These are phyloP conservation scores for Clonostachys rosea DNA, from an alignment of 2,329 filamentous ascomycete genomes.

Conservation along the genomic window DNA sequence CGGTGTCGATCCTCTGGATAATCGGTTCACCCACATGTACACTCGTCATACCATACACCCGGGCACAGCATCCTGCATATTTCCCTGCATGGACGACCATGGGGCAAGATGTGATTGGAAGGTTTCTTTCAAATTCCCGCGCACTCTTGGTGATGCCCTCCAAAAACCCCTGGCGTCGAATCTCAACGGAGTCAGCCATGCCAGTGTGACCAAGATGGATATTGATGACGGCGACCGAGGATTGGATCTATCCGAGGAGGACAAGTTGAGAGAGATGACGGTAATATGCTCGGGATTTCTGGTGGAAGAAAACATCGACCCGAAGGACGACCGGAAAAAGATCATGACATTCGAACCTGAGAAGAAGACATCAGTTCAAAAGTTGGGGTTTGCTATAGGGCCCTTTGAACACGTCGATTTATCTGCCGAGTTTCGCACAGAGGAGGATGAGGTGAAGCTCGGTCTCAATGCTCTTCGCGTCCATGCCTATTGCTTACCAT, in stretches of 20 bases:
- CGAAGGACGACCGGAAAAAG: conserved; percentile 75
- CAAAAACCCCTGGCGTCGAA: conserved; percentile 40
- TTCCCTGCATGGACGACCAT: conserved; percentile 88
- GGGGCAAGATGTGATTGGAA: conserved; percentile 82
- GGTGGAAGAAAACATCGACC: conserved; percentile 76
- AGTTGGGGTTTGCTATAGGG: conserved; percentile 89
- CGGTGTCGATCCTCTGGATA: conserved; percentile 74
- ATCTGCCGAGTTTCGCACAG: conserved; percentile 77
- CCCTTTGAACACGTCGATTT: conserved; percentile 94
- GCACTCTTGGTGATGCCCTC: conserved; percentile 77
- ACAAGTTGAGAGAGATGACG: conserved; percentile 82
- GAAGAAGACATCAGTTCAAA: conserved; percentile 74
- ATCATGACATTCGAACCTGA: conserved; percentile 79
- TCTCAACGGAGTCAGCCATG: conserved; percentile 19
- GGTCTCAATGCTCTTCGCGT: conserved; percentile 85
- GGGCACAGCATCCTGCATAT: conserved; percentile 78
- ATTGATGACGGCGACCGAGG: conserved; percentile 31
- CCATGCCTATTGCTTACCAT: conserved; percentile 86
- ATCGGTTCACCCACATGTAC: conserved; percentile 86
- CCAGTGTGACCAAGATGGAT: conserved; percentile 29
- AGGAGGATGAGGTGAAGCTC: conserved; percentile 87
- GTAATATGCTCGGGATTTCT: conserved; percentile 89
- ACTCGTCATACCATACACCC: conserved; percentile 76
- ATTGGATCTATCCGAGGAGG: conserved; percentile 61
- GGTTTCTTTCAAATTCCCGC: conserved; percentile 79